phyloP scores from a whole-genome alignment of 1,284 basidiomycete species.

The Tetrapyrgos nigripes region DNA sequence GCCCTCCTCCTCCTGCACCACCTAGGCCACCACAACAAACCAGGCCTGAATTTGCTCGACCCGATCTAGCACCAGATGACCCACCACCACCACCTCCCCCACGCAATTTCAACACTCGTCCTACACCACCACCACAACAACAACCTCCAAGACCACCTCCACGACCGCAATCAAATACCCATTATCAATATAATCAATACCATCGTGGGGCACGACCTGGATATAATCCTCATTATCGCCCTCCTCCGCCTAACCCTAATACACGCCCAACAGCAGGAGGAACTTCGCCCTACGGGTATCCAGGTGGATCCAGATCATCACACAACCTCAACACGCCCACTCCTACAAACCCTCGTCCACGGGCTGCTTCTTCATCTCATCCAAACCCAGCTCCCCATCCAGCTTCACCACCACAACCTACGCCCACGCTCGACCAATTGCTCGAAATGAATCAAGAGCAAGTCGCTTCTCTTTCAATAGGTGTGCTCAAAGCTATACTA shows the following conservation, averaged over 20 bases:
- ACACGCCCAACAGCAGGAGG: background rate
- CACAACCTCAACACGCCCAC: conserved; percentile 26
- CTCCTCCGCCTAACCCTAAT: conserved; percentile 1
- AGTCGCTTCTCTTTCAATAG: conserved; percentile 66
- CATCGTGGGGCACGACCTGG: background rate
- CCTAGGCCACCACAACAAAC: conserved; percentile 31
- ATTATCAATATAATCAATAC: background rate
- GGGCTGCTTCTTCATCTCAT: conserved; percentile 19
- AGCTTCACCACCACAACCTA: conserved; percentile 29
- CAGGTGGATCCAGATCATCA: conserved; percentile 13
- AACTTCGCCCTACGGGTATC: conserved; percentile 26
- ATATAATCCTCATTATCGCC: background rate
- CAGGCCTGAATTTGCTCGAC: conserved; percentile 44
- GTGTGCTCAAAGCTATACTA: conserved; percentile 76
- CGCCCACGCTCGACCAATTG: conserved; percentile 61
- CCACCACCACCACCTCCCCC: conserved; percentile 32
- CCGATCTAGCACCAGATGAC: conserved; percentile 48
- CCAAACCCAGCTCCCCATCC: conserved; percentile 27
- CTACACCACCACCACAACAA: conserved; percentile 3
- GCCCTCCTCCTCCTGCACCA: conserved; percentile 34
- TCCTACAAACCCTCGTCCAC: conserved; percentile 16
- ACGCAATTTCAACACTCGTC: conserved; percentile 20
- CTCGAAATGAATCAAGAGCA: conserved; percentile 63
- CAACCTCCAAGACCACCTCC: background rate
- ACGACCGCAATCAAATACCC: background rate